Evolutionary conservation across 768 basidiomycete genomes (phyloP).

Genomic region (Crepidotus variabilis): DNA sequence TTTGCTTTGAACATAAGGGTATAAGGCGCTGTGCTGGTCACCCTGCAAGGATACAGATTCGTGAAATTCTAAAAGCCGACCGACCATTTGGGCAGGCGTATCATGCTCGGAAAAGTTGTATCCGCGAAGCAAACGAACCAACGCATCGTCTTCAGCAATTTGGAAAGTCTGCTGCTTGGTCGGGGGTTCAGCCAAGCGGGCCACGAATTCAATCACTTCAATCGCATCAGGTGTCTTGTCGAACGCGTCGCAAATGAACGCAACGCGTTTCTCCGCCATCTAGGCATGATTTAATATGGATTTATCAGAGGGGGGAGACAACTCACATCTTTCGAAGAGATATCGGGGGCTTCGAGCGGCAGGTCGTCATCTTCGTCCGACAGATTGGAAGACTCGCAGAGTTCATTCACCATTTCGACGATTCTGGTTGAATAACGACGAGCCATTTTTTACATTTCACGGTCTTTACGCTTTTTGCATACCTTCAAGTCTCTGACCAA

Average conservation of each 20-base stretch:
- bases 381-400: background rate
- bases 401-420: background rate
- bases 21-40: background rate
- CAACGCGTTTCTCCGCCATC: background rate
- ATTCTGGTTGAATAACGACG: background rate
- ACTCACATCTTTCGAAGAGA: background rate
- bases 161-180: background rate
- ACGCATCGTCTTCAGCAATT: background rate
- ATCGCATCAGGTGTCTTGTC: background rate
- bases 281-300: background rate
- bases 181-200: background rate
- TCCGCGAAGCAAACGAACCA: background rate
- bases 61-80: no score
- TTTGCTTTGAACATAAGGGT: background rate
- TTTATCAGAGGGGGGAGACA: background rate
- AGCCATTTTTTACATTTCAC: no score
- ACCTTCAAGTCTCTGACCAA: no score
- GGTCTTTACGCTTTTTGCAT: no score
- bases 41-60: no score
- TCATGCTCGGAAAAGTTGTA: background rate
- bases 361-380: background rate
- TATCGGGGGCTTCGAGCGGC: background rate
- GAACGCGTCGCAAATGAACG: background rate
- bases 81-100: background rate
- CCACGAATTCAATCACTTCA: background rate